A percentile compares a stretch with the other conserved stretches of the same genome.
These are phyloP conservation scores for Rubia occidens DNA, from an alignment of 305 asterid genomes.

Conservation along the genomic window DNA sequence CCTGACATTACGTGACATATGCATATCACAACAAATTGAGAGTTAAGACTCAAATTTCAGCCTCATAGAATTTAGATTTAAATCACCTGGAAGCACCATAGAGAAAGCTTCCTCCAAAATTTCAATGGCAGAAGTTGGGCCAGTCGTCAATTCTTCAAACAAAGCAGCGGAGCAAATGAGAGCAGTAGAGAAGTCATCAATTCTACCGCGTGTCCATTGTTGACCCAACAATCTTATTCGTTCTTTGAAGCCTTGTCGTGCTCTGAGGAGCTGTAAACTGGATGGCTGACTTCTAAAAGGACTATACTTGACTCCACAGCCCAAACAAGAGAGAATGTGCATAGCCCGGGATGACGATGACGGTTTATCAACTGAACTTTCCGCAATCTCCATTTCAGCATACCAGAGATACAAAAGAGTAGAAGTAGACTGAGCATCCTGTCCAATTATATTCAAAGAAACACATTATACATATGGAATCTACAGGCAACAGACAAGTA, in stretches of 20 bases:
- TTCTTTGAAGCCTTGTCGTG: slow-evolving; percentile 91
- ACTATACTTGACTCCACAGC: slow-evolving; percentile 58
- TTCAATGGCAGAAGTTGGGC: slow-evolving; percentile 59
- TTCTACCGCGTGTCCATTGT: slow-evolving; percentile 60
- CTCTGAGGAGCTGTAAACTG: slow-evolving; percentile 69
- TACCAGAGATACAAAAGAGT: slow-evolving; percentile 85
- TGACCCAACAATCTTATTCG: slow-evolving; percentile 47
- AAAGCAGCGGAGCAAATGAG: slow-evolving; percentile 74
- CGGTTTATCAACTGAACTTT: slow-evolving; percentile 32
- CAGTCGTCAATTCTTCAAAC: slow-evolving; percentile 79
- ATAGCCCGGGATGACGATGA: slow-evolving; percentile 59
- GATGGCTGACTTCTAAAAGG: slow-evolving; percentile 59
- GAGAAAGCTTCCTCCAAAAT: slow-evolving; percentile 67
- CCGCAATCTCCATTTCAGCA: slow-evolving; percentile 72
- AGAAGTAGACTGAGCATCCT: slow-evolving; percentile 53
- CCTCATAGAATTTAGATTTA: background rate
- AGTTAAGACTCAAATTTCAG: background rate
- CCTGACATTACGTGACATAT: background rate
- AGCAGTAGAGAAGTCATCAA: slow-evolving; percentile 73
- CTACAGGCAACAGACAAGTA: background rate
- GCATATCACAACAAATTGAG: background rate
- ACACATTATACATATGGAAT: background rate
- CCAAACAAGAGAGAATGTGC: slow-evolving; percentile 80
- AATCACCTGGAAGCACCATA: slow-evolving; percentile 88
- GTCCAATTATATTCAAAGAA: slow-evolving; percentile 25